These are phyloP conservation scores for Saccharomyces uvarum DNA, from an alignment of 1,139 yeast species.

Conservation along the genomic window DNA sequence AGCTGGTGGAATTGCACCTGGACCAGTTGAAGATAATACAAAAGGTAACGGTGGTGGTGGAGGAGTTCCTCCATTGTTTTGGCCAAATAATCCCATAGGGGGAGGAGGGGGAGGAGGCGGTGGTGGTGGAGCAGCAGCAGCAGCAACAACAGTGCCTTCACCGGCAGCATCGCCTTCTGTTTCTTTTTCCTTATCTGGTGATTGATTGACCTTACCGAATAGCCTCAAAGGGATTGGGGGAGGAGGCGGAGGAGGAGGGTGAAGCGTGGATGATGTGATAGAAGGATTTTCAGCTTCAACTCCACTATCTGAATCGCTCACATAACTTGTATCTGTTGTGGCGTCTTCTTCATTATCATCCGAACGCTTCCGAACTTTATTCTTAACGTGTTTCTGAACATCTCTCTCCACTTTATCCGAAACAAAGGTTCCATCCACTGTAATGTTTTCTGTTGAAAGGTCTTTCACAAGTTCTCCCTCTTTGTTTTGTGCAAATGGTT, in stretches of 20 bases:
- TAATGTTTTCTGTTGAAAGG: not conserved
- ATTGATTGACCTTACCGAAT: slow-evolving; percentile 7
- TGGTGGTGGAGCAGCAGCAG: slow-evolving; percentile 31
- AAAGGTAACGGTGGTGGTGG: slow-evolving; percentile 25
- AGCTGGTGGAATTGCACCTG: slow-evolving; percentile 37
- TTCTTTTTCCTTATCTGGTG: slow-evolving; percentile 14
- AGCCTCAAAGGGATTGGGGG: slow-evolving; percentile 33
- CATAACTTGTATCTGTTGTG: not conserved
- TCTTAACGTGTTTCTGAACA: not conserved
- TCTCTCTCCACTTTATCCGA: not conserved
- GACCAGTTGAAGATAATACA: slow-evolving; percentile 38
- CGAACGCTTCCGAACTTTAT: not conserved
- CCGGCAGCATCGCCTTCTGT: slow-evolving; percentile 6
- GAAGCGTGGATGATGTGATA: slow-evolving; percentile 17
- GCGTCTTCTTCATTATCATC: not conserved
- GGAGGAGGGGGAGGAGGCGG: slow-evolving; percentile 19
- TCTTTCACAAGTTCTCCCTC: not conserved
- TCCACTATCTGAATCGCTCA: not conserved
- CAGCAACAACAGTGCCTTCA: slow-evolving; percentile 19
- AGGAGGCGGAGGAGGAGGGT: slow-evolving; percentile 31
- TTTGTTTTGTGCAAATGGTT: slow-evolving; percentile 7
- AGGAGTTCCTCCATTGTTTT: slow-evolving; percentile 9
- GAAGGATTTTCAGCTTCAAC: slow-evolving; percentile 11
- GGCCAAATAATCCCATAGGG: slow-evolving; percentile 15
- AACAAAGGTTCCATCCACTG: not conserved